These are phyloP conservation scores for Populus hybrid DNA, from an alignment of 441 rosid genomes.

Conservation along the genomic window DNA sequence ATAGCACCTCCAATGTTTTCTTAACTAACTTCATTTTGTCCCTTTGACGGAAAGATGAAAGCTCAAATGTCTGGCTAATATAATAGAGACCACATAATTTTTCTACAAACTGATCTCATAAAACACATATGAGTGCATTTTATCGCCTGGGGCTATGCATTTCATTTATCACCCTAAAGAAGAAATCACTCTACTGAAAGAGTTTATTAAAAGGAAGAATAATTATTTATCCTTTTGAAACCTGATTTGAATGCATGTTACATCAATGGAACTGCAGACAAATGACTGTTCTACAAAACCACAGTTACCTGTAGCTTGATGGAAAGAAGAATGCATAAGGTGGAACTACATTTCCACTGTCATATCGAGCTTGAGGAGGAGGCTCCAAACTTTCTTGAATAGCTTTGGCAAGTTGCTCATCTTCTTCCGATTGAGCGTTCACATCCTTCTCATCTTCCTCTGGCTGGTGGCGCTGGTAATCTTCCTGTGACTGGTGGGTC, in stretches of 20 bases:
- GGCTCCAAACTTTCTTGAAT: conserved; percentile 60
- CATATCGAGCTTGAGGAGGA: conserved; percentile 48
- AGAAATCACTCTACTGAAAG: not conserved
- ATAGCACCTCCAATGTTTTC: not conserved
- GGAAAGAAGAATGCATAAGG: conserved; percentile 55
- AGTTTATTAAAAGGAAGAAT: not conserved
- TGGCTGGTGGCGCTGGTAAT: conserved; percentile 26
- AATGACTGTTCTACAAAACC: not conserved
- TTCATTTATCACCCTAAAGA: not conserved
- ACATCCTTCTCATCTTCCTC: conserved; percentile 36
- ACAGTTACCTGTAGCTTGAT: conserved; percentile 54
- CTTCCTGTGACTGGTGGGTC: conserved; percentile 22
- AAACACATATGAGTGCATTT: not conserved
- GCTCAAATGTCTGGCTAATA: not conserved
- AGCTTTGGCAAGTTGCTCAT: conserved; percentile 79
- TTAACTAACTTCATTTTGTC: not conserved
- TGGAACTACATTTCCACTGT: conserved; percentile 39
- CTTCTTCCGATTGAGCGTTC: conserved; percentile 63
- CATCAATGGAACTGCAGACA: not conserved
- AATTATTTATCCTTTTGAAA: not conserved
- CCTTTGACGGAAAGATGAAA: not conserved
- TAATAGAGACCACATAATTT: not conserved
- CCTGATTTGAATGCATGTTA: not conserved
- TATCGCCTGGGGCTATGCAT: not conserved
- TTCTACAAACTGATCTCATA: not conserved